Conservation (phyloP, 2,329 filamentous ascomycete genomes). For the Neofusicoccum sp. region DNA sequence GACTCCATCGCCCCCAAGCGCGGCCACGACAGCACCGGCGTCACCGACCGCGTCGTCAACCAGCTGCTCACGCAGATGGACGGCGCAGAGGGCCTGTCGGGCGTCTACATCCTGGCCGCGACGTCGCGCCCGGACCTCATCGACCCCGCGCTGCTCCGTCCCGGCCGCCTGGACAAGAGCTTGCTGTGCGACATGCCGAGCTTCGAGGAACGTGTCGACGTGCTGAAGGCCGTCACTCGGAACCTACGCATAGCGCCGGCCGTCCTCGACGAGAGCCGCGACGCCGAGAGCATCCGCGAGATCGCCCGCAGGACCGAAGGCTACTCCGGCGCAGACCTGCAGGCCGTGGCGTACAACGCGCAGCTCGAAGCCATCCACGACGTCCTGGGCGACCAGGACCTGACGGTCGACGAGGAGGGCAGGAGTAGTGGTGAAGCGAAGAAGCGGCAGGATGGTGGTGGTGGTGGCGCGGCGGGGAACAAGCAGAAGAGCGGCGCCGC, state of each 20-base stretch:
- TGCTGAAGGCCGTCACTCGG: conserved; percentile 76
- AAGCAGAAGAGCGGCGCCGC: conserved; percentile 20
- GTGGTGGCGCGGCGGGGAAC: conserved; percentile 22
- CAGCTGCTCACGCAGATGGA: conserved; percentile 99
- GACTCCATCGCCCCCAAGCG: conserved; percentile 96
- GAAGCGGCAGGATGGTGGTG: neutral
- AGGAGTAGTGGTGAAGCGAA: conserved; percentile 30
- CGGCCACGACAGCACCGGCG: conserved; percentile 93
- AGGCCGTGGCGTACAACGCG: conserved; percentile 92
- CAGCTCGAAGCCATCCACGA: conserved; percentile 97
- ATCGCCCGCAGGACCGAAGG: conserved; percentile 80
- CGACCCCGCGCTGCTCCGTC: conserved; percentile 86
- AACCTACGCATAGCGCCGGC: conserved; percentile 73
- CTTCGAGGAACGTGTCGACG: conserved; percentile 79
- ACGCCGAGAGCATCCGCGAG: conserved; percentile 55
- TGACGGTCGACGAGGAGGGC: conserved; percentile 22
- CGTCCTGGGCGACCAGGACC: conserved; percentile 61
- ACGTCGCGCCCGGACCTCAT: conserved; percentile 93
- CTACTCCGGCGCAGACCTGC: conserved; percentile 90
- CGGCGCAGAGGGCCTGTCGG: conserved; percentile 88
- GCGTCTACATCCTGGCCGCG: conserved; percentile 94
- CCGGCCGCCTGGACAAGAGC: conserved; percentile 89
- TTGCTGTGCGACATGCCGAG: conserved; percentile 86
- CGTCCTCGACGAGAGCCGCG: conserved; percentile 50
- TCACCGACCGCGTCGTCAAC: conserved; percentile 98